Evolutionary conservation across 768 basidiomycete species (phyloP), one percentile per base, ranked within the genome.

Genomic region (Leccinum obscurum): DNA sequence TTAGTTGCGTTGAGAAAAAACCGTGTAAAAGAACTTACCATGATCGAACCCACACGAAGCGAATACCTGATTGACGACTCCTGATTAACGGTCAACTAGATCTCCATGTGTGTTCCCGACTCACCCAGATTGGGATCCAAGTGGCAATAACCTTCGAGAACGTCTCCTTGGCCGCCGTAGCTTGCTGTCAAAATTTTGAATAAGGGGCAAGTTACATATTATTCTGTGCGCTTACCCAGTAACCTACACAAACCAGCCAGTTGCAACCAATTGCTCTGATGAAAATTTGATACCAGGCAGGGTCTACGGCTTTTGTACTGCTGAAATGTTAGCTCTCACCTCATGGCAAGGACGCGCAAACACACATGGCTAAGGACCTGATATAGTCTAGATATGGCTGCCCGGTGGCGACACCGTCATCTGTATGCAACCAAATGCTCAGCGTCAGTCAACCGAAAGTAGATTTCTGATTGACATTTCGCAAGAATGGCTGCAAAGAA

Each of bases 41-140:
- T 90, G 89, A 65, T 90, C 89, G 63, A 80, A 89, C 13, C 82
- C 82, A 62, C 85, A 86, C 0, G 89, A 78, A 6, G 89, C 88
- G 67, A 90, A n/a, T n/a, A n/a, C n/a, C n/a, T n/a, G n/a, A n/a
- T n/a, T n/a, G n/a, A 46, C 11, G 6, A 20, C 2, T 22, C 20
- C 11, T 13, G 44, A 46, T 46, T 6, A 46, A 0, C 57, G 3
- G 11, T 56, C 6, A 46, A 52, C 55, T 41, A n/a, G n/a, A n/a
- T n/a, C 6, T 41, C 22, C 17, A 57, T 44, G 6, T n/a, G n/a
- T 44, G 24, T 44, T 52, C 46, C 22, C 10, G 20, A 66, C 79
- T 41, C 64, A 86, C 86, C 86, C 87, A 90, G 60, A 90, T 89
- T 6, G 89, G 89, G 57, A 90, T 81, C 89, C 88, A 90, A 52